A percentile compares a stretch with the other conserved stretches of the same genome.
phyloP scores from a whole-genome alignment of 176 grass and related monocot species.

The Zoysia pacifica region DNA sequence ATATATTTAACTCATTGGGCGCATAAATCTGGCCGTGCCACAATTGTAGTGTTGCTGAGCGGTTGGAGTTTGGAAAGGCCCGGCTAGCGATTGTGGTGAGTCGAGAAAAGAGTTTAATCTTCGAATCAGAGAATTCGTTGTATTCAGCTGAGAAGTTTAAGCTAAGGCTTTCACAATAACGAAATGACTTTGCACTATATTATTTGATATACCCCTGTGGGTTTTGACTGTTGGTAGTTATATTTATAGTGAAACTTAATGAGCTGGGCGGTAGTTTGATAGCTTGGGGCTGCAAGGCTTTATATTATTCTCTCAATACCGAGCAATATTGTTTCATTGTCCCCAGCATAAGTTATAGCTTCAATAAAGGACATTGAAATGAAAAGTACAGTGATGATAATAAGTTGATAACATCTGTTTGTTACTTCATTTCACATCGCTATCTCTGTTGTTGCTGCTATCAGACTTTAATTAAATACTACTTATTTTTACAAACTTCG shows the following conservation, averaged over 20 bases:
- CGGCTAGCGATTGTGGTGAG: neutral
- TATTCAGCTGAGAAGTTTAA: constrained; percentile 20
- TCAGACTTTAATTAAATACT: neutral
- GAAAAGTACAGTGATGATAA: neutral
- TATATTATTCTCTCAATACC: neutral
- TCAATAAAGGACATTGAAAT: neutral
- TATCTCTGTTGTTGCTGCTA: neutral
- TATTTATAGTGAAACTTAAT: neutral
- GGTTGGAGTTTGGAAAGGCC: constrained; percentile 21
- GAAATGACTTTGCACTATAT: neutral
- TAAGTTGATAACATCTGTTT: neutral
- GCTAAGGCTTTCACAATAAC: neutral
- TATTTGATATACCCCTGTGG: constrained; percentile 3
- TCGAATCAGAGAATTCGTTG: neutral
- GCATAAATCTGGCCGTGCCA: constrained; percentile 19
- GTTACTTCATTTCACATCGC: neutral
- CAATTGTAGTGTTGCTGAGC: neutral
- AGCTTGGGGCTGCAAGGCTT: neutral
- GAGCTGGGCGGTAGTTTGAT: neutral
- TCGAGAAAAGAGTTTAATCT: neutral
- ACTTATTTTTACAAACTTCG: too few species aligned
- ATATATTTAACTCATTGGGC: constrained; percentile 4
- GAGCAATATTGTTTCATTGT: neutral
- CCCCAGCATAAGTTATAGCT: neutral
- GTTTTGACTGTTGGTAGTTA: neutral